Evolutionary conservation across 495 filamentous ascomycete genomes (phyloP), one percentile per base, ranked within the genome.

Genomic region (Xylaria castorea): DNA sequence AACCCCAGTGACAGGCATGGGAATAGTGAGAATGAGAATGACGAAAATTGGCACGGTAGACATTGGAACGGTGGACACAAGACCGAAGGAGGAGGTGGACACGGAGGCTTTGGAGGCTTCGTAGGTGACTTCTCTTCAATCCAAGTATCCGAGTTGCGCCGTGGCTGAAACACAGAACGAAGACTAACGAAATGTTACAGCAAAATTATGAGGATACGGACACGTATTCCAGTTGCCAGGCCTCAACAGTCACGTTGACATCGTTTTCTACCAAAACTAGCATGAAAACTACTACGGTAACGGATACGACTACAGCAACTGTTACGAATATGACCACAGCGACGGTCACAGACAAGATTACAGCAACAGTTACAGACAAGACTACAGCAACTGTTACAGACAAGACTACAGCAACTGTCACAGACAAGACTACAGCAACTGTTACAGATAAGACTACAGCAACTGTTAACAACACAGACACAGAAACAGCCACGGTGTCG

Each of bases 401-500:
- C n/a, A n/a, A n/a, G 7, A 6, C 65, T 4, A 68, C 66, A 42
- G 11, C 27, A 20, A 53, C 46, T 1, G 22, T 27, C 22, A 67
- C 64, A 8, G 48, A n/a, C 48, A 25, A 6, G n/a, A 40, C 63
- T 27, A 68, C 65, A 40, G 7, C 42, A 2, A 51, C 44, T 0
- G n/a, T 25, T 36, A 68, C 65, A 11, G 51, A 25, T 22, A 27
- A 11, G 22, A 42, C 64, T 32, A 66, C 64, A 40, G 30, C 27
- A 51, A 67, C 65, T 50, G 22, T 20, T 42, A 69, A 51, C 5
- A 9, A 27, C 20, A 69, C 51, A 16, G 16, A 42, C 36, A 68
- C 68, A 50, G 58, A 18, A 25, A 72, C 71, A 48, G 20, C 34
- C 1, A 72, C 70, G n/a, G 69, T 71, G 22, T 55, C 51, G 16